Percentiles rank a stretch among this genome's conserved stretches.
Conservation (phyloP, 345 rosid species). For the Gossypium arboreum region DNA sequence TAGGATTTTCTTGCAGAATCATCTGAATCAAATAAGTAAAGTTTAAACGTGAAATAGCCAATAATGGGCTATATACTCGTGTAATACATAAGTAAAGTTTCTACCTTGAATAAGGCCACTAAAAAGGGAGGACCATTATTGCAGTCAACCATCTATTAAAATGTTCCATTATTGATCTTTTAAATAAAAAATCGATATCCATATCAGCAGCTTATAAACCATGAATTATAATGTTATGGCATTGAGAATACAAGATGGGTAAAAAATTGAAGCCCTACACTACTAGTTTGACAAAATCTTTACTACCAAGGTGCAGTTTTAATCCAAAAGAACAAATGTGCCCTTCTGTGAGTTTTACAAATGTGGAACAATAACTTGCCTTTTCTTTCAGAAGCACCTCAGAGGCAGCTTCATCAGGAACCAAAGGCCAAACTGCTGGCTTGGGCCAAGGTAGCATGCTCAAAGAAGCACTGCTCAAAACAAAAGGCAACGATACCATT, state of each 20-base stretch:
- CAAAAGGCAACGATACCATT: conserved; percentile 18
- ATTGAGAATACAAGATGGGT: neutral
- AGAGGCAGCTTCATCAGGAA: conserved; percentile 73
- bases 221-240: neutral
- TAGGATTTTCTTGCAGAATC: conserved; percentile 75
- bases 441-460: conserved; percentile 99
- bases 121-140: neutral
- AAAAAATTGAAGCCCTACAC: neutral
- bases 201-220: neutral
- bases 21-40: conserved; percentile 36
- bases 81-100: neutral
- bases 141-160: neutral
- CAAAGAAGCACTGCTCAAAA: conserved; percentile 77
- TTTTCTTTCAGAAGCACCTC: conserved; percentile 92
- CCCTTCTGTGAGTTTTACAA: conserved; percentile 1
- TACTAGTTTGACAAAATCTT: neutral
- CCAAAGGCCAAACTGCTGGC: conserved; percentile 91
- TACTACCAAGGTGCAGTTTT: neutral
- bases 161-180: neutral
- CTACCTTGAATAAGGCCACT: neutral
- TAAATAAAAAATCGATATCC: neutral
- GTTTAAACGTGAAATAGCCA: neutral
- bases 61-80: neutral
- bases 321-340: neutral
- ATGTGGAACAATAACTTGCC: conserved; percentile 43